Evolutionary conservation across 441 rosid species (phyloP).

Genomic region (Isatis lusitanica): DNA sequence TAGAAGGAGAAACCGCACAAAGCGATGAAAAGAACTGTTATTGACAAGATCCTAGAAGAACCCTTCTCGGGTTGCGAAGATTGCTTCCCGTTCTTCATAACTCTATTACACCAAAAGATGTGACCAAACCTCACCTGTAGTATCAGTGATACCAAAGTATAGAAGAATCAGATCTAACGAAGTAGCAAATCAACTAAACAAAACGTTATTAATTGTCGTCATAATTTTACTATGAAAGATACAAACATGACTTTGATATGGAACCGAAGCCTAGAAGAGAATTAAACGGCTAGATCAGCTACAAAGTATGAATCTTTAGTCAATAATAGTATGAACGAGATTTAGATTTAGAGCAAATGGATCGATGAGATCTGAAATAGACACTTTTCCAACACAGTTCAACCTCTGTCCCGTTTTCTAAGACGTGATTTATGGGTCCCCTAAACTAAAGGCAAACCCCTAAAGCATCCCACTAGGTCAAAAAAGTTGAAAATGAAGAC

Average conservation of each 20-base stretch:
- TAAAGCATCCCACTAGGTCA: constrained; percentile 37
- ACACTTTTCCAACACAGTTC: constrained; percentile 19
- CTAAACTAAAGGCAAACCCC: constrained; percentile 22
- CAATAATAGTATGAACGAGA: not conserved
- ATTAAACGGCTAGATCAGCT: not conserved
- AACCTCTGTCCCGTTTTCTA: constrained; percentile 12
- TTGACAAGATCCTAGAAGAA: constrained; percentile 49
- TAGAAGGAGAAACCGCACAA: constrained; percentile 89
- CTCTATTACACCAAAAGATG: constrained; percentile 14
- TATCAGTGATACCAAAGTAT: not conserved
- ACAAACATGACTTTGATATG: not conserved
- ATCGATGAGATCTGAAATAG: constrained; percentile 26
- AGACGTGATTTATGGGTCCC: constrained; percentile 28
- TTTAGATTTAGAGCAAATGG: constrained; percentile 4
- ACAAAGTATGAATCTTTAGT: constrained; percentile 1
- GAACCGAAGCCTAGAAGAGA: not conserved
- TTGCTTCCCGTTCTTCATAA: constrained; percentile 76
- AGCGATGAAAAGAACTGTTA: constrained; percentile 48
- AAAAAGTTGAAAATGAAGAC: constrained; percentile 35
- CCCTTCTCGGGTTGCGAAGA: constrained; percentile 50
- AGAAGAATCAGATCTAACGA: not conserved
- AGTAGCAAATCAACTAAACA: not conserved
- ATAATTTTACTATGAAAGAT: not conserved
- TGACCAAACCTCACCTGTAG: constrained; percentile 13
- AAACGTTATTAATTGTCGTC: not conserved